Evolutionary conservation across 805 yeast genomes (phyloP).

Genomic region (Saturnispora mendoncae): DNA sequence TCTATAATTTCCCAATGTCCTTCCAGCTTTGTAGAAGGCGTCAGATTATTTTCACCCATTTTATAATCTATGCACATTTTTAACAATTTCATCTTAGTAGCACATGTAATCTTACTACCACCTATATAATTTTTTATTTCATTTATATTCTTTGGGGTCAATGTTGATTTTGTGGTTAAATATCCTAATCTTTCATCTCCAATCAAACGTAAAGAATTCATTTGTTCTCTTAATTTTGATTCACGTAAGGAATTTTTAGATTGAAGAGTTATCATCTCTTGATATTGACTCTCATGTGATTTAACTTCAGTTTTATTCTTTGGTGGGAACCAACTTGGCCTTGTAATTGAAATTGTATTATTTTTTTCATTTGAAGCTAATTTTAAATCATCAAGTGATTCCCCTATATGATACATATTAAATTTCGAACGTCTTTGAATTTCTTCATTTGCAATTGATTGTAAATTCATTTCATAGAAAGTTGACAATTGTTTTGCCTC

Average conservation of each 20-base stretch:
- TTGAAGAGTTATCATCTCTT: conserved; percentile 28
- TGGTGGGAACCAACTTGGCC: conserved; percentile 70
- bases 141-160: conserved; percentile 25
- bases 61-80: conserved; percentile 8
- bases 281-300: conserved; percentile 49
- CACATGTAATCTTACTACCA: conserved; percentile 25
- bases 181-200: conserved; percentile 28
- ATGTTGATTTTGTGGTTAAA: conserved; percentile 21
- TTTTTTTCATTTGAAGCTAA: conserved; percentile 56
- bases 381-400: conserved; percentile 44
- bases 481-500: conserved; percentile 33
- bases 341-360: conserved; percentile 44
- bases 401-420: background rate
- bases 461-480: conserved; percentile 33
- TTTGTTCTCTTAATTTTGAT: conserved; percentile 28
- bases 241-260: conserved; percentile 26
- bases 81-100: conserved; percentile 17
- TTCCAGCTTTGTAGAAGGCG: background rate
- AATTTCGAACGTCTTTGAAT: conserved; percentile 30
- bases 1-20: background rate
- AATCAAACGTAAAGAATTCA: conserved; percentile 24
- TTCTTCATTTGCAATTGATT: conserved; percentile 29
- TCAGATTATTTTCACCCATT: background rate
- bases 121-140: conserved; percentile 28
- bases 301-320: conserved; percentile 43